A percentile compares a stretch with the other conserved stretches of the same genome.
These are phyloP conservation scores for Casuarina glauca DNA, from an alignment of 306 rosid genomes.

Conservation along the genomic window DNA sequence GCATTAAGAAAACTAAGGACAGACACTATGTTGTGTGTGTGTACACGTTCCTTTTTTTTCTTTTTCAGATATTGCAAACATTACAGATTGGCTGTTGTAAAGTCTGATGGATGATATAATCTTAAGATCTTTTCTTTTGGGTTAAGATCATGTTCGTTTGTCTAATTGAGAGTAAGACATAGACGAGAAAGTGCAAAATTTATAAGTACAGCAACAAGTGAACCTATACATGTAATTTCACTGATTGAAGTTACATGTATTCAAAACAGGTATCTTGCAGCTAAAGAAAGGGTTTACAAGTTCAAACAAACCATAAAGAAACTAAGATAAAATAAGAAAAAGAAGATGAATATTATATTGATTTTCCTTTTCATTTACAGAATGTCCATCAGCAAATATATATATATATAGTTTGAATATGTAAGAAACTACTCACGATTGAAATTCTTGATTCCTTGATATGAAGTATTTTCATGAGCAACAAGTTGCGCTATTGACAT, in stretches of 20 bases:
- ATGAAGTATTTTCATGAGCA: conserved; percentile 39
- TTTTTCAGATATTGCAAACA: not conserved
- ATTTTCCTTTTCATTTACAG: not conserved
- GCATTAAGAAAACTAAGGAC: not conserved
- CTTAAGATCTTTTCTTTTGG: not conserved
- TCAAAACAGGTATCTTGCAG: not conserved
- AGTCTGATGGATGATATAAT: not conserved
- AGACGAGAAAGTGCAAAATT: not conserved
- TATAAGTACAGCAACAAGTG: not conserved
- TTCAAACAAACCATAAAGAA: not conserved
- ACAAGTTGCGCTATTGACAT: conserved; percentile 60
- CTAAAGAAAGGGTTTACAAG: not conserved
- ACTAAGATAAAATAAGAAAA: not conserved
- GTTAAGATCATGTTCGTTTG: not conserved
- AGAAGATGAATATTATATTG: not conserved
- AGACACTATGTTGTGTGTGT: not conserved
- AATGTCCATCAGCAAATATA: not conserved
- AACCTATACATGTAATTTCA: not conserved
- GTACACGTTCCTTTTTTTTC: not conserved
- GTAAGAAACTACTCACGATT: conserved; percentile 45
- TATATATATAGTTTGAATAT: not conserved
- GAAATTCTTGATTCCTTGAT: conserved; percentile 52
- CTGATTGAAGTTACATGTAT: not conserved
- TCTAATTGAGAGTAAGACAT: not conserved
- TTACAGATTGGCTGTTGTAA: not conserved